Conservation (phyloP, 2,329 filamentous ascomycete species). For the Xylaria sp. region DNA sequence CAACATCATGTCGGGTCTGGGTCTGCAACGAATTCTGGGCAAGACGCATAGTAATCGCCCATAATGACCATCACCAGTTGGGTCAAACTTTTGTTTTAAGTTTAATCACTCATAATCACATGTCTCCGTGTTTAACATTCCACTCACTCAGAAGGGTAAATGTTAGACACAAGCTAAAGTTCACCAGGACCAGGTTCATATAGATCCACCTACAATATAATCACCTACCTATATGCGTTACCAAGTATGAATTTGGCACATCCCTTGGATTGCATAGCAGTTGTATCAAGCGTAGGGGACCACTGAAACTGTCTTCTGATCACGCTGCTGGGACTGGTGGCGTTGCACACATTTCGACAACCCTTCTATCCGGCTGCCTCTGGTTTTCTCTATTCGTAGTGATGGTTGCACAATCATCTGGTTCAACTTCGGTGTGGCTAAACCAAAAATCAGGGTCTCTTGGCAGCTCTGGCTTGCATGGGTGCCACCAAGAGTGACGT, state of each 20-base stretch:
- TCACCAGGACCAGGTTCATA: not conserved
- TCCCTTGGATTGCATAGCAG: no score
- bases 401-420: not conserved
- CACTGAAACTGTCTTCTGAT: no score
- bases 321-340: not conserved
- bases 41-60: not conserved
- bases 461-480: conserved; percentile 11
- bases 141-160: not conserved
- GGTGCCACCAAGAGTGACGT: conserved; percentile 31
- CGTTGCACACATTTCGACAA: not conserved
- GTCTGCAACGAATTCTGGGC: not conserved
- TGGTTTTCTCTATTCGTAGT: not conserved
- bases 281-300: no score
- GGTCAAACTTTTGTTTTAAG: not conserved
- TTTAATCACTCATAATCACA: not conserved
- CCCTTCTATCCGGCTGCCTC: not conserved
- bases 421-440: conserved; percentile 13
- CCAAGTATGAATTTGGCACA: no score
- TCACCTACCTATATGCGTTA: no score
- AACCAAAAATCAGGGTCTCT: conserved; percentile 16
- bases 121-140: not conserved
- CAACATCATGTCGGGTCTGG: not conserved
- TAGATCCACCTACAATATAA: no score
- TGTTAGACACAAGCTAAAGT: not conserved
- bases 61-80: not conserved